Evolutionary conservation across 805 yeast species (phyloP), one percentile per base, ranked within the genome.

Genomic region (Torulaspora quercuum): DNA sequence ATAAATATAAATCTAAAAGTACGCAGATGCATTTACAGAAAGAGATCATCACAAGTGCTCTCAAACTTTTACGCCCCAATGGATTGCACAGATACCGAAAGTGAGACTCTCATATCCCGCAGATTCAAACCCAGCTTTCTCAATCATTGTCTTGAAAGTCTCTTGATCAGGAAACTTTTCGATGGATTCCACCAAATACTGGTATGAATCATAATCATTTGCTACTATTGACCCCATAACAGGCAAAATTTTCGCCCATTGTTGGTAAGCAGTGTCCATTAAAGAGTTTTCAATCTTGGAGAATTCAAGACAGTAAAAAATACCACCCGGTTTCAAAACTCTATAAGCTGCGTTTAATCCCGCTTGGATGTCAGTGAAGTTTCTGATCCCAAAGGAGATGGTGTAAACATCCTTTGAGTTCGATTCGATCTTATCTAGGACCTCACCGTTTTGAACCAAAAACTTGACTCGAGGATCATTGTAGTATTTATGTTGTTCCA

Each of bases 371-470:
- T 92, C 73, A 40, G 98, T 92, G 64, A 94, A 92, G 65, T 92
- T 92, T 64, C 98, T 78, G 66, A 92, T 92, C 42, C 98, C 98
- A 61, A 92, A 92, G 3, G 97, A 95, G 51, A 92, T 88, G 2
- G 98, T 92, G 64, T 92, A 92, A 34, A 92, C 79, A 59, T 92
- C 98, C 66, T 88, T 90, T 6, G 95, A 85, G 59, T 82, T 79
- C 53, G 82, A 88, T 30, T 80, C 82, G 47, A 92, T 84, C 37
- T 77, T 70, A 50, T 87, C 97, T 68, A 92, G 72, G 6, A 72
- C 70, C 65, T 92, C 96, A 45, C 97, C 98, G 53, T 92, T 89
- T 64, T 90, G 97, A 27, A 84, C 95, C 42, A 86, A 51, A 57
- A 90, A 92, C 32, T 70, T 66, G 29, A 92, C 81, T 49, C 98